Conservation (phyloP, 2,329 filamentous ascomycete genomes). For the Ophiocordyceps camponoti-rufipedis region DNA sequence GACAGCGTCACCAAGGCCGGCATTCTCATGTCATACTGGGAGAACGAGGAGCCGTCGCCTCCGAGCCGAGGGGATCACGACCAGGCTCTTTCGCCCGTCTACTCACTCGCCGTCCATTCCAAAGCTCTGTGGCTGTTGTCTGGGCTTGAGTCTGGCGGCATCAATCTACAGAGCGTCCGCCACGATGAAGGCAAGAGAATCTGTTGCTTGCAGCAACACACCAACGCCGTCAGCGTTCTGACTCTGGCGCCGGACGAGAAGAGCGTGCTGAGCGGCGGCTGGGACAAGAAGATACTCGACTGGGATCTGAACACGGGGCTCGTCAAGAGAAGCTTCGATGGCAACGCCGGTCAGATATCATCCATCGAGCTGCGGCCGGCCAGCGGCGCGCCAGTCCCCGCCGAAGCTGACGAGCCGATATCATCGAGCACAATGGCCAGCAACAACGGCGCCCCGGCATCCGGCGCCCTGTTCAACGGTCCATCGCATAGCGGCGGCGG, state of each 20-base stretch:
- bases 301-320: constrained; percentile 88
- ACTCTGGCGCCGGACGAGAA: constrained; percentile 69
- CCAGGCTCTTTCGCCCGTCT: constrained; percentile 65
- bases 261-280: constrained; percentile 78
- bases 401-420: constrained; percentile 42
- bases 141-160: constrained; percentile 75
- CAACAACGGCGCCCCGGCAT: constrained; percentile 47
- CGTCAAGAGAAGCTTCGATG: constrained; percentile 56
- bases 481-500: not conserved
- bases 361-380: constrained; percentile 71
- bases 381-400: constrained; percentile 56
- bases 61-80: constrained; percentile 33
- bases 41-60: constrained; percentile 64
- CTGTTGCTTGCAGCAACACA: constrained; percentile 62
- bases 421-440: constrained; percentile 54
- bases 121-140: constrained; percentile 83
- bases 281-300: constrained; percentile 87
- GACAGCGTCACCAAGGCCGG: constrained; percentile 94
- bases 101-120: constrained; percentile 81
- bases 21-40: constrained; percentile 92
- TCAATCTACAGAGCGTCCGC: constrained; percentile 82
- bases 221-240: constrained; percentile 79
- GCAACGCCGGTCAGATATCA: constrained; percentile 68
- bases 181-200: constrained; percentile 92
- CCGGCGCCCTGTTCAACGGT: constrained; percentile 27